Percentiles rank a stretch among this genome's conserved stretches.
Conservation (phyloP, 1,284 basidiomycete species). For the Malassezia equina region DNA sequence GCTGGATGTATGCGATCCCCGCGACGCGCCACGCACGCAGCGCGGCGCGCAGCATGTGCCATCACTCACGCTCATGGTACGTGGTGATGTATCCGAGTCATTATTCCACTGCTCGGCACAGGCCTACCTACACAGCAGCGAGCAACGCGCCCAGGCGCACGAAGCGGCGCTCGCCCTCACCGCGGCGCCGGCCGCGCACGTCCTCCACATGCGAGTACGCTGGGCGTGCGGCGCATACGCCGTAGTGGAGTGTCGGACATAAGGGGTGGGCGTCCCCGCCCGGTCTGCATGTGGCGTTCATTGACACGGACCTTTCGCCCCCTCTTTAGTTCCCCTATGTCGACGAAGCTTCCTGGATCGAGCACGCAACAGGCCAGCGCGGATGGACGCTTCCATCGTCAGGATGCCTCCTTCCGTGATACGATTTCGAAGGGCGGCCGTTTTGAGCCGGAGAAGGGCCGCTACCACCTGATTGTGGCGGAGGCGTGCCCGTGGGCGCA, state of each 20-base stretch:
- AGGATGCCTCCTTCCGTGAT: conserved; percentile 62
- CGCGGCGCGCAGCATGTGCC: neutral
- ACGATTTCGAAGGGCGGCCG: conserved; percentile 62
- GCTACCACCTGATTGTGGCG: conserved; percentile 45
- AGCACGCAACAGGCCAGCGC: conserved; percentile 50
- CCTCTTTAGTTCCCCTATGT: neutral
- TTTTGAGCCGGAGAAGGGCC: conserved; percentile 72
- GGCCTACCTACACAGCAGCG: neutral
- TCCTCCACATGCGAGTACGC: neutral
- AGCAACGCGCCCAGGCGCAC: neutral
- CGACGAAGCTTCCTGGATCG: neutral
- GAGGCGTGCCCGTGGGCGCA: conserved; percentile 71
- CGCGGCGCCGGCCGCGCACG: neutral
- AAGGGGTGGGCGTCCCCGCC: neutral
- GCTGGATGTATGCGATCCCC: neutral
- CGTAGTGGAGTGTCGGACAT: neutral
- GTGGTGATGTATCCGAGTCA: neutral
- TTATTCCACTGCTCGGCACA: neutral
- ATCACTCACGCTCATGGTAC: neutral
- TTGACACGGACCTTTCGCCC: neutral
- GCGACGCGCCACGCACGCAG: neutral
- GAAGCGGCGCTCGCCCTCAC: neutral
- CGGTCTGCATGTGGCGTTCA: neutral
- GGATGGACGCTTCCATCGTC: conserved; percentile 75
- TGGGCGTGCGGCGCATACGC: neutral